Evolutionary conservation across 305 asterid genomes (phyloP), one percentile per base, ranked within the genome.

Genomic region (Caryopteris hybrid): DNA sequence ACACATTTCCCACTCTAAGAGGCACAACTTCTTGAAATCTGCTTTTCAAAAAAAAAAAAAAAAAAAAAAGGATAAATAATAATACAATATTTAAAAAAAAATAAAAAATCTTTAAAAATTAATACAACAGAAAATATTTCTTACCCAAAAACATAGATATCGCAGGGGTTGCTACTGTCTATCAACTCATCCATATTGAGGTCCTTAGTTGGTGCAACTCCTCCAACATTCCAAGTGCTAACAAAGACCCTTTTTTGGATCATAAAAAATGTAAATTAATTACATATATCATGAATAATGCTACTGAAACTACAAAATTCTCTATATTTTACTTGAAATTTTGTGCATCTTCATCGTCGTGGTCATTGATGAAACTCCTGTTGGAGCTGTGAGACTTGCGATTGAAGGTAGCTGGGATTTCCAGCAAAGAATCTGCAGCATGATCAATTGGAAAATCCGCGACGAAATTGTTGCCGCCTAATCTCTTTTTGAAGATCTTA

Each of bases 21-120:
- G 93, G 87, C 68, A 86, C 93, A 21, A 82, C 88, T 86, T 86
- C 93, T 79, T 86, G 93, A 76, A 86, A 86, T 79, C 93, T 80
- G 69, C 14, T 63, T 10, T 17, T 14, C 64, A 0, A 6, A 36
- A 36, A 36, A 6, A 36, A 6, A 6, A 4, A 36, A 8, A 0
- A 8, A 1, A 2, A 36, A 36, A 36, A 5, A 3, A 36, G 1
- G 6, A 31, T 27, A 31, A 31, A 31, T 31, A 0, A 5, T 2
- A 27, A 5, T 5, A 2, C 33, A 27, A 27, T 5, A n/a, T n/a
- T n/a, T n/a, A n/a, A n/a, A n/a, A n/a, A n/a, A n/a, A n/a, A n/a
- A n/a, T n/a, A n/a, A n/a, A n/a, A n/a, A n/a, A n/a, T n/a, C n/a
- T n/a, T n/a, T n/a, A n/a, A n/a, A n/a, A n/a, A n/a, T n/a, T n/a